Evolutionary conservation across 73 alveolate species (phyloP), one percentile per base, ranked within the genome.

Genomic region (Paramecium caudatum): DNA sequence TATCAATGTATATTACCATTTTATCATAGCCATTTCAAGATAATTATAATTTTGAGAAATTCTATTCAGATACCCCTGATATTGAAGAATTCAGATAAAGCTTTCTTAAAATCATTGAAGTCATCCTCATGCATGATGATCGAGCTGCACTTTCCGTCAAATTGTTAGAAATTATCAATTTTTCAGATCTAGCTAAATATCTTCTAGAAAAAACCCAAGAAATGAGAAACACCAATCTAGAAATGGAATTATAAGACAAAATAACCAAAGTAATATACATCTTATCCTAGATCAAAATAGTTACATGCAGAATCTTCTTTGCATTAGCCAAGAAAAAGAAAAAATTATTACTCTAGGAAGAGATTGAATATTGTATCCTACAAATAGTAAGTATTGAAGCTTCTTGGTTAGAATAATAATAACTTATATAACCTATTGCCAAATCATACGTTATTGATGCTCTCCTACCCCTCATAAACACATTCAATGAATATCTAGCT

Each of bases 161-260:
- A 74, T 17, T 74, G 45, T 16, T 74, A 25, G 88, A 36, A 41
- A 27, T 37, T 1, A 16, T 74, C 3, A 47, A 74, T 41, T 41
- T 74, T 13, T 21, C 39, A 6, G 65, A 74, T 74, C 19, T 74
- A 13, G 21, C 47, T 17, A 16, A 25, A 3, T 74, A 74, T 17
- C 19, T 74, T 19, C n/a, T 74, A 15, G 88, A 74, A 17, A 74
- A 74, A 45, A 43, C 65, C 1, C 10, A 74, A 4, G 88, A 74
- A 45, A 74, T 74, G 88, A 74, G 88, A 45, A 74, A 74, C 32
- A 74, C 65, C 1, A 43, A 39, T 2, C n/a, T 74, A 74, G 88
- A 74, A 8, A 17, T 37, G 19, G 39, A 36, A 4, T 27, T 74
- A 74, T 74, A 74, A 9, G 88, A 74, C 5, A 19, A 47, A 15